Percentiles rank a stretch among this genome's conserved stretches.
phyloP scores from a whole-genome alignment of 2,329 filamentous ascomycete genomes.

The Penicillium sp. region DNA sequence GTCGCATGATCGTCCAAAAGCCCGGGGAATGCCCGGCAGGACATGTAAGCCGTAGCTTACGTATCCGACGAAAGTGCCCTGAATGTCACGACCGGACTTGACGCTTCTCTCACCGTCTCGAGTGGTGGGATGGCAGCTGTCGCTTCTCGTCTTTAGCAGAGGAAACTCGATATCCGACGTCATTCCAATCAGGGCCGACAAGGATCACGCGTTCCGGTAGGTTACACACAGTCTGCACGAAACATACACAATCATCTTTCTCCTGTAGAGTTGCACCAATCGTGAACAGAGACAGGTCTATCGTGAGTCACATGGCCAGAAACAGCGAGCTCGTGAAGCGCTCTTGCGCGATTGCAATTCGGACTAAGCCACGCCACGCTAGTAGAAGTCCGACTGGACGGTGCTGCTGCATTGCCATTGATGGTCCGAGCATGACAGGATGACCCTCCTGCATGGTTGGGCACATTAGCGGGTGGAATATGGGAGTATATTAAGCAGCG shows the following conservation, averaged over 20 bases:
- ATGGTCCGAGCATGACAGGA: conserved; percentile 16
- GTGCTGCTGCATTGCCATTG: conserved; percentile 13
- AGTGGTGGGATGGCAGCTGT: not conserved
- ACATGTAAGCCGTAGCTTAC: not conserved
- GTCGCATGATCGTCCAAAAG: conserved; percentile 2
- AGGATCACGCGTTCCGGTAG: conserved; percentile 1
- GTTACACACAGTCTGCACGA: conserved; percentile 17
- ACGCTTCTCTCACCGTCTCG: not conserved
- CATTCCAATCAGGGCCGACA: conserved; percentile 12
- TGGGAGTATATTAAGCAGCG: conserved; percentile 21
- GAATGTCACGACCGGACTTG: not conserved
- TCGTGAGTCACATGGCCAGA: not conserved
- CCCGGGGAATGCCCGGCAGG: not conserved
- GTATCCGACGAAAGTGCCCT: not conserved
- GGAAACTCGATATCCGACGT: conserved; percentile 6
- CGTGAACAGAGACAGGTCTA: not conserved
- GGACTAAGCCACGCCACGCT: conserved; percentile 12
- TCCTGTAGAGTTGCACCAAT: conserved; percentile 13
- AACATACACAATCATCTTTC: conserved; percentile 1
- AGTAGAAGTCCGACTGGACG: conserved; percentile 5
- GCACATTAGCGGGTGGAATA: conserved; percentile 3
- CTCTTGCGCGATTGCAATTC: conserved; percentile 8
- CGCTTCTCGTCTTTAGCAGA: not conserved
- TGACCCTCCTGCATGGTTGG: conserved; percentile 11
- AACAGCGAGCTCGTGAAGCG: not conserved